These are phyloP conservation scores for Bipolaris gigantea DNA, from an alignment of 2,329 filamentous ascomycete genomes.

Conservation along the genomic window DNA sequence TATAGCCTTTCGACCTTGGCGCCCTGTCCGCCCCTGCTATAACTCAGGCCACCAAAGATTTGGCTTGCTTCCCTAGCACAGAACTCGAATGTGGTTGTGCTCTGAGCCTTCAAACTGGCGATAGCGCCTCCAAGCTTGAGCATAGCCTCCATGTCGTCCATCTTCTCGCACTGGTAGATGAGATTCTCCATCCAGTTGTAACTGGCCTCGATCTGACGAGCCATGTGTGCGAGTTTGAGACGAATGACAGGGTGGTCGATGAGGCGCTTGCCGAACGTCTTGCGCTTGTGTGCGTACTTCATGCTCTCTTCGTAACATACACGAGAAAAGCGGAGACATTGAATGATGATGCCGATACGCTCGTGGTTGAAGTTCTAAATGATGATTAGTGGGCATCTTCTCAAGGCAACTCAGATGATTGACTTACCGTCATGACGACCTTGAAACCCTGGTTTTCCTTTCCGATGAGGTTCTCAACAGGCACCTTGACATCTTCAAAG, in stretches of 20 bases:
- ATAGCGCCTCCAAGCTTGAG: constrained; percentile 92
- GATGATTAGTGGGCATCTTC: background rate
- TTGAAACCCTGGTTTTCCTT: constrained; percentile 99
- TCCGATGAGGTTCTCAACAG: constrained; percentile 96
- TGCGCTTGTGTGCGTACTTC: constrained; percentile 96
- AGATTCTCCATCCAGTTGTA: constrained; percentile 97
- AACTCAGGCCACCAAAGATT: constrained; percentile 94
- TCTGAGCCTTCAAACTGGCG: constrained; percentile 89
- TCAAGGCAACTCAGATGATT: background rate
- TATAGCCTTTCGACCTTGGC: constrained; percentile 94
- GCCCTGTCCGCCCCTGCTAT: constrained; percentile 90
- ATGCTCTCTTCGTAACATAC: constrained; percentile 97
- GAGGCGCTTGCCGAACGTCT: constrained; percentile 93
- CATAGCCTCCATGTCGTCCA: constrained; percentile 96
- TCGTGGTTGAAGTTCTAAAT: constrained; percentile 91
- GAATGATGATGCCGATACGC: constrained; percentile 97
- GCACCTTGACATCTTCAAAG: constrained; percentile 98
- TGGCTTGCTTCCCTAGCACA: constrained; percentile 95
- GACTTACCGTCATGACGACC: constrained; percentile 81
- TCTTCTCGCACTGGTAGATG: constrained; percentile 88
- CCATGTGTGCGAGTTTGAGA: constrained; percentile 97
- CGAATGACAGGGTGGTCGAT: constrained; percentile 97
- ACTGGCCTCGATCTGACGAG: constrained; percentile 93
- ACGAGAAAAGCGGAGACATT: constrained; percentile 90
- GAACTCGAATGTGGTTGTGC: constrained; percentile 94